Evolutionary conservation across 768 basidiomycete genomes (phyloP).

Genomic region (Boletus patriciae): DNA sequence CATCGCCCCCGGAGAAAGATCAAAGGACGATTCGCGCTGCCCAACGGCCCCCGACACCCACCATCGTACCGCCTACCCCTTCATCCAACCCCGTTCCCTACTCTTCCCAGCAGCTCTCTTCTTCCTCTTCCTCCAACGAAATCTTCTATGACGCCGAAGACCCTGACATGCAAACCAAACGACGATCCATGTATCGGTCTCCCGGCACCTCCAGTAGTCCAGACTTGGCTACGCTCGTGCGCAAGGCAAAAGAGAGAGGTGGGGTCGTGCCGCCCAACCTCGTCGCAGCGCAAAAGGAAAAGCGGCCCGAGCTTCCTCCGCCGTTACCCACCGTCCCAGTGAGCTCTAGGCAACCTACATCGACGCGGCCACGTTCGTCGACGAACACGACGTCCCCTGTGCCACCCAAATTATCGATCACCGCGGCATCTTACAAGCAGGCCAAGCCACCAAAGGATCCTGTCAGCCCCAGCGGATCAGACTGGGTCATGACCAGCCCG

Average conservation of each 20-base stretch:
- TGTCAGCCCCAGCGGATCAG: constrained; percentile 38
- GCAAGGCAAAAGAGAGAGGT: constrained; percentile 77
- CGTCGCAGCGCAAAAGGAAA: constrained; percentile 32
- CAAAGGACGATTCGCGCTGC: constrained; percentile 36
- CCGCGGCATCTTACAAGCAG: constrained; percentile 25
- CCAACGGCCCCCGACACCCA: constrained; percentile 57
- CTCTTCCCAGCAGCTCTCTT: constrained; percentile 31
- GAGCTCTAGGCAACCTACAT: constrained; percentile 24
- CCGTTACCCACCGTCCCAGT: constrained; percentile 38
- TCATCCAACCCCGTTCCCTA: constrained; percentile 43
- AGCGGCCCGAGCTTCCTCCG: constrained; percentile 42
- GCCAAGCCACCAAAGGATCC: constrained; percentile 30
- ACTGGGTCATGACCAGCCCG: constrained; percentile 52
- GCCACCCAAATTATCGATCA: constrained; percentile 39
- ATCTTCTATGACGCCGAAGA: constrained; percentile 67
- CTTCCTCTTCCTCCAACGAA: constrained; percentile 58
- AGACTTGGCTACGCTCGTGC: constrained; percentile 82
- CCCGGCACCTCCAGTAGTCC: constrained; percentile 90
- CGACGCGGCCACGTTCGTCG: constrained; percentile 44
- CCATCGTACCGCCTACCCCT: constrained; percentile 69
- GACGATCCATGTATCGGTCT: constrained; percentile 84
- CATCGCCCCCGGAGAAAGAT: constrained; percentile 39
- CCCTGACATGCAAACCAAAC: constrained; percentile 65
- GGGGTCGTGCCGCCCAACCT: constrained; percentile 39
- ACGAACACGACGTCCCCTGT: constrained; percentile 36